These are phyloP conservation scores for Aspergillus hortae DNA, from an alignment of 2,329 filamentous ascomycete species.

Conservation along the genomic window DNA sequence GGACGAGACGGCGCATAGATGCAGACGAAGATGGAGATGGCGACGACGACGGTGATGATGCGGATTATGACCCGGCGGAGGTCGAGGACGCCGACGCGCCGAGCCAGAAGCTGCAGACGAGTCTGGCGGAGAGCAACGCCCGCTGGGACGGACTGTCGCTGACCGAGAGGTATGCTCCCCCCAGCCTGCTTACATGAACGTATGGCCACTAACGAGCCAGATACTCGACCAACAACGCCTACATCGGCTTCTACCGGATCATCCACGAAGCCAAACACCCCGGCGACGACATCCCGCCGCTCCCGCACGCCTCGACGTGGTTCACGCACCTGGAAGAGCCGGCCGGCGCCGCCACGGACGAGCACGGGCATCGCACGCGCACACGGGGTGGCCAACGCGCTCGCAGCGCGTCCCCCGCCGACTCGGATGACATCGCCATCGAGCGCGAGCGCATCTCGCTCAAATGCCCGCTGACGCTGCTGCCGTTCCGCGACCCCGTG, in stretches of 20 bases:
- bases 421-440: constrained; percentile 46
- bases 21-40: constrained; percentile 21
- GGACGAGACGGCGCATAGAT: constrained; percentile 17
- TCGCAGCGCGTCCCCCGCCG: constrained; percentile 21
- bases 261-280: constrained; percentile 59
- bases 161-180: constrained; percentile 35
- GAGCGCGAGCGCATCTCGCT: constrained; percentile 43
- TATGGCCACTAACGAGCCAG: constrained; percentile 13
- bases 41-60: constrained; percentile 37
- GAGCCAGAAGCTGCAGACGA: constrained; percentile 33
- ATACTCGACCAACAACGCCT: constrained; percentile 60
- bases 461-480: constrained; percentile 48
- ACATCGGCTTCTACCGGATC: constrained; percentile 58
- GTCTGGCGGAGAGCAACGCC: constrained; percentile 28
- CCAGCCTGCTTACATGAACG: too few species aligned
- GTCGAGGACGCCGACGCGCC: constrained; percentile 30
- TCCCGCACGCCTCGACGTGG: constrained; percentile 60
- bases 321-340: constrained; percentile 51
- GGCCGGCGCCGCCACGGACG: constrained; percentile 2
- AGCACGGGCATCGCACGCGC: constrained; percentile 9
- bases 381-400: constrained; percentile 10
- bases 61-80: constrained; percentile 41
- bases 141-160: constrained; percentile 39
- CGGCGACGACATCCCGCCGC: constrained; percentile 49
- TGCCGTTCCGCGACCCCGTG: constrained; percentile 44